A percentile compares a stretch with the other conserved stretches of the same genome.
phyloP scores from a whole-genome alignment of 208 protist genomes.

The Giardia duodenalis region DNA sequence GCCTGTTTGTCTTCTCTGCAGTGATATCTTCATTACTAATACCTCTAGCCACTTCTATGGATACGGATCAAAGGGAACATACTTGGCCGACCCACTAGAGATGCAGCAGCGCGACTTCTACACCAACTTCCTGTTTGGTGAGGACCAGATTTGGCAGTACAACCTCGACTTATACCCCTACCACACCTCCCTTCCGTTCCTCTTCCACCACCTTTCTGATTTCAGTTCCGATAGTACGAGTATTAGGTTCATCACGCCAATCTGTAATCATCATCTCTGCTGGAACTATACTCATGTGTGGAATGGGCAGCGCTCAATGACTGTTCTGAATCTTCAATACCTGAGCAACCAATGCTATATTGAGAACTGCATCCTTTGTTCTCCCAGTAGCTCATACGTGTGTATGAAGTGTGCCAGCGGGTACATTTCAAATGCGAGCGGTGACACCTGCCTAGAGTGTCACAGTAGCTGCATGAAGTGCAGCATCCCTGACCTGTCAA shows the following conservation, averaged over 20 bases:
- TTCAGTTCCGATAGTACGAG: too few species aligned
- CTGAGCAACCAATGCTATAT: neutral
- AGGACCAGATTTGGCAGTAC: neutral
- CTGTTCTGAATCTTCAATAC: neutral
- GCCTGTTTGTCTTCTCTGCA: too few species aligned
- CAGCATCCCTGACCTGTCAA: neutral
- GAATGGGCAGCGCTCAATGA: neutral
- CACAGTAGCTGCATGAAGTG: neutral
- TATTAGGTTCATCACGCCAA: too few species aligned
- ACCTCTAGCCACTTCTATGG: too few species aligned
- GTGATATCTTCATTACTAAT: too few species aligned
- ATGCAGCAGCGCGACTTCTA: too few species aligned
- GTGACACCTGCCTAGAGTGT: neutral
- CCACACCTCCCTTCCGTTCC: neutral
- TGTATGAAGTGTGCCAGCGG: neutral
- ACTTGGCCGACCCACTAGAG: too few species aligned
- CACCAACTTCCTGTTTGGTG: too few species aligned
- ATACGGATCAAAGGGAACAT: too few species aligned
- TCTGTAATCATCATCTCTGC: neutral
- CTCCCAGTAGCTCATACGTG: neutral
- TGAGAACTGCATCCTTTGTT: neutral
- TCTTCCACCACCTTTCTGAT: too few species aligned
- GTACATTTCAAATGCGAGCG: neutral
- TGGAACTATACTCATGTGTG: neutral
- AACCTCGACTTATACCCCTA: neutral